Evolutionary conservation across 768 basidiomycete species (phyloP), one percentile per base, ranked within the genome.

Genomic region (Boletus bicolor): DNA sequence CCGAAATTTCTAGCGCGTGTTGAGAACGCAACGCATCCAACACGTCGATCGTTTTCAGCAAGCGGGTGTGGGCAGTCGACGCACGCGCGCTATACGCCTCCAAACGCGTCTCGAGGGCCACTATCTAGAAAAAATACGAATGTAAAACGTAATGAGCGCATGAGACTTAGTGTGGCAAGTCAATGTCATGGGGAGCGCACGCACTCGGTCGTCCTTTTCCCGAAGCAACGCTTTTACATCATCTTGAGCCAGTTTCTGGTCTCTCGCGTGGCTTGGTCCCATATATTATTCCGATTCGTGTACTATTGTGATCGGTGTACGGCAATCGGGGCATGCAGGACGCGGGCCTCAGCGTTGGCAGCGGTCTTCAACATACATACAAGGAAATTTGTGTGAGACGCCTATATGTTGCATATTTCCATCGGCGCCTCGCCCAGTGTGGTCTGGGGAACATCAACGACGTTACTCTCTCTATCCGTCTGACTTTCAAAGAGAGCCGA

Each of bases 21-120:
- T 66, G 56, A 17, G 62, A 59, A 38, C 76, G 76, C 26, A 76
- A 57, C 4, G 74, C 67, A 59, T 84, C 83, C 36, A 84, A 65
- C 3, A 75, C 69, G 58, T 83, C 81, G 10, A 82, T 70, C 0
- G 80, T 76, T n/a, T 75, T 68, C 43, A 77, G 57, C 24, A 85
- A 71, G 24, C 82, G 80, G 17, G 71, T 70, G 15, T 80, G 79
- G 2, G 78, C 59, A 17, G 77, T 71, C 2, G 81, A 77, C 10
- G 72, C 64, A 12, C 73, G 75, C 9, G 78, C 72, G 8, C 57
- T 66, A 44, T 77, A 68, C 3, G 73, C 75, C 19, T 75, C 67
- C 21, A 75, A 51, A 51, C 72, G 67, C 8, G 62, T 53, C 44
- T 74, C 63, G 24, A 77, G 66, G 28, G 21, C 44, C 9, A 57